phyloP scores from a whole-genome alignment of 148 eudicot genomes.

The Hydrangea macrophylla region DNA sequence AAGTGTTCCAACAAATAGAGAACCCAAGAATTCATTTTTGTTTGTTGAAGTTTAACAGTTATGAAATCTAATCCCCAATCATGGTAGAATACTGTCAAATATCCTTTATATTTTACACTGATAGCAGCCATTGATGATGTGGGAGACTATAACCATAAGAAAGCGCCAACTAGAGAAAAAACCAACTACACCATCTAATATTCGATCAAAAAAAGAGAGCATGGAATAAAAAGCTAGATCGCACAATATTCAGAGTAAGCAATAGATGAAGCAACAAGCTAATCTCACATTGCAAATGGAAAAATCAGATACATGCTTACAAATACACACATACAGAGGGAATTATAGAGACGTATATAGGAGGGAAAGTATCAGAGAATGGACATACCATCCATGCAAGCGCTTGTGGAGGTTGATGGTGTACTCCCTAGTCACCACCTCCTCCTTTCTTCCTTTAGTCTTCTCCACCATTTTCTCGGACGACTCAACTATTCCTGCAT shows the following conservation, averaged over 20 bases:
- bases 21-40: background rate
- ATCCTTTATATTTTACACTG: too few species aligned
- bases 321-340: background rate
- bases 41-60: too few species aligned
- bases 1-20: background rate
- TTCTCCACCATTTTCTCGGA: slow-evolving; percentile 40
- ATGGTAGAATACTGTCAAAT: too few species aligned
- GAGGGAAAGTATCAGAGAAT: background rate
- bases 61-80: too few species aligned
- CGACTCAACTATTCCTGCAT: slow-evolving; percentile 6
- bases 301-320: background rate
- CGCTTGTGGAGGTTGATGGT: slow-evolving; percentile 58
- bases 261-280: background rate
- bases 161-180: too few species aligned
- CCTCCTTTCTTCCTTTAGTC: slow-evolving; percentile 46
- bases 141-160: too few species aligned
- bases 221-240: background rate
- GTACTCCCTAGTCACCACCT: slow-evolving; percentile 53
- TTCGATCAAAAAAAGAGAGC: background rate
- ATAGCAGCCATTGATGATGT: too few species aligned
- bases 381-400: slow-evolving; percentile 40
- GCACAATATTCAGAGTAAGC: background rate
- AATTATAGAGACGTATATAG: background rate
- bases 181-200: too few species aligned
- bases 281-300: background rate